Evolutionary conservation across 345 rosid species (phyloP), one percentile per base, ranked within the genome.

Genomic region (Boechera retrofracta): DNA sequence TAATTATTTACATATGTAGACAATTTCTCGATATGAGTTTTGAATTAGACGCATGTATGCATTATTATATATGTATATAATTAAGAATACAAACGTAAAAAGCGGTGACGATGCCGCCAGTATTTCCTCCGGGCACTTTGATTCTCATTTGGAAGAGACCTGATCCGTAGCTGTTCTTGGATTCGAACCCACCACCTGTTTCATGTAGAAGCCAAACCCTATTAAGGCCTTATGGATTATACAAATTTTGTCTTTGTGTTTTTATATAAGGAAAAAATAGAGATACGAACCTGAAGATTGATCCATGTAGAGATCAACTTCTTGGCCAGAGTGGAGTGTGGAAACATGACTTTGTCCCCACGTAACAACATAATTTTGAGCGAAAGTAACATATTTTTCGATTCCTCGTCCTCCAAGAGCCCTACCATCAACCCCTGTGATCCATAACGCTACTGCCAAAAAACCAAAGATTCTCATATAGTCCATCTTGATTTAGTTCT

Each of bases 101-200:
- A 24, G 92, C 91, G 0, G 94, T 88, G 24, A 91, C 85, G 49
- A 88, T 85, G 31, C 94, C 94, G 2, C 84, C 87, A 36, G 94
- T 78, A 82, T 89, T 84, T 57, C 76, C 86, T 54, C 55, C 71
- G 2, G 92, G 89, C 32, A 86, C 64, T 86, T 86, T 91, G 28
- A 89, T 82, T 62, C 74, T 83, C 74, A 86, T 31, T 44, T 83
- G 59, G 75, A 88, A 84, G 57, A 79, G 82, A 60, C 97, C 97
- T 51, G 87, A 84, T 10, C 89, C 94, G 47, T 81, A 91, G 18
- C 24, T 57, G 54, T 51, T 53, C 77, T 83, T 86, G 18, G 97
- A 91, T 5, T 73, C 83, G 62, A 91, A 88, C 9, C 92, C 92
- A 70, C 83, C 73, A 10, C 94, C 94, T 89, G 59, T 47, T 67